Evolutionary conservation across 1,139 yeast genomes (phyloP).

Genomic region (Scheffersomyces lignicola): DNA sequence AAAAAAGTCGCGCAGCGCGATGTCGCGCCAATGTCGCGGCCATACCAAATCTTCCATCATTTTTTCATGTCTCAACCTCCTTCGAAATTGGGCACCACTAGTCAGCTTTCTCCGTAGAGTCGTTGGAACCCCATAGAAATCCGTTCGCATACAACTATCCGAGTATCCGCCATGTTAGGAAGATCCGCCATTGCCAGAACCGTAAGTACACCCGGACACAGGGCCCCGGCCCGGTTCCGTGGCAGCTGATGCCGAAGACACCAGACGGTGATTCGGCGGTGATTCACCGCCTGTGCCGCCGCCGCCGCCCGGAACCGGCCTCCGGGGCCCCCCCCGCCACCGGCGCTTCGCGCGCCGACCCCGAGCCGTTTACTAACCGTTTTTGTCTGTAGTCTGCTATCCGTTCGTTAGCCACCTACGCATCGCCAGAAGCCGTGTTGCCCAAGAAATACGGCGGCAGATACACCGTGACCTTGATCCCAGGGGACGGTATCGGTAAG

Average conservation of each 20-base stretch:
- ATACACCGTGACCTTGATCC: slow-evolving; percentile 89
- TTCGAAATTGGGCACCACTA: too few species aligned
- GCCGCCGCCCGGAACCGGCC: too few species aligned
- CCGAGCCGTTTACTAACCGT: slow-evolving; percentile 13
- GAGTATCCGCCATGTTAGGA: background rate
- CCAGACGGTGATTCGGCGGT: too few species aligned
- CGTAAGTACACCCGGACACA: background rate
- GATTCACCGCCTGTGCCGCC: too few species aligned
- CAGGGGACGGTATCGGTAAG: slow-evolving; percentile 97
- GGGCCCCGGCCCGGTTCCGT: background rate
- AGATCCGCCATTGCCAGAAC: background rate
- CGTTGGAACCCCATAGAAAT: background rate
- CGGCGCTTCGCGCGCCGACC: background rate
- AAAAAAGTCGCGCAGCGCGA: too few species aligned
- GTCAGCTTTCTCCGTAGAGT: background rate
- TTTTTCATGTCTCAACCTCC: background rate
- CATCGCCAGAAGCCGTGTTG: slow-evolving; percentile 60
- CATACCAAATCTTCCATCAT: background rate
- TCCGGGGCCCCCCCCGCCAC: slow-evolving; percentile 1
- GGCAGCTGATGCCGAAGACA: background rate
- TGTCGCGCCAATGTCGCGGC: too few species aligned
- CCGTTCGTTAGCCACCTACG: slow-evolving; percentile 52
- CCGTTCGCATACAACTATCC: background rate
- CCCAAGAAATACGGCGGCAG: slow-evolving; percentile 96
- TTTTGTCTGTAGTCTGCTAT: slow-evolving; percentile 24